Evolutionary conservation across 306 rosid species (phyloP), one percentile per base, ranked within the genome.

Genomic region (Urtica urens): DNA sequence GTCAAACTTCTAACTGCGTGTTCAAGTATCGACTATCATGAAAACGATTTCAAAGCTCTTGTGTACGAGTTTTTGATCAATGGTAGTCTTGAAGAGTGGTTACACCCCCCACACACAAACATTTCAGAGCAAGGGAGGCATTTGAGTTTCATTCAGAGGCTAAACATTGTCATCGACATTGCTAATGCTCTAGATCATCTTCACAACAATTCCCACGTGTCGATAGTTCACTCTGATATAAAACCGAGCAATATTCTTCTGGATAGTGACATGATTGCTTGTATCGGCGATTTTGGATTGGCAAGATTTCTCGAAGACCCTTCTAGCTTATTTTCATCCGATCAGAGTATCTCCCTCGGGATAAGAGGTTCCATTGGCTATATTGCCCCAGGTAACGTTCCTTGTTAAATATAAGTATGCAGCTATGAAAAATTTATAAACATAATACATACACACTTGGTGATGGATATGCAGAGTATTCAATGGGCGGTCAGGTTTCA

Each of bases 271-370:
- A 22, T 53, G 4, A 54, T 57, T 18, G 78, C 73, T 14, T 59
- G 47, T 54, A 55, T 72, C 16, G 68, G 69, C 23, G 76, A 77
- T 61, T 77, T 77, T 45, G 76, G 83, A 10, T 38, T 72, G 46
- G 83, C 72, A 5, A 76, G 25, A 47, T 60, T 68, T 19, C 33
- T 57, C 12, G n/a, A 16, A 35, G n/a, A 16, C 10, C 15, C 20
- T 34, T 34, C 57, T 13, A 7, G 8, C 18, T 15, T 25, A 17
- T 16, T 27, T 49, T 49, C 39, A 8, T 52, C 28, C 23, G 3
- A 19, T 3, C 45, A 21, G 7, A 52, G 12, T 12, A 52, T 6
- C 28, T 53, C 46, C 29, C 0, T 37, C 8, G 47, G 47, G n/a
- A 1, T 53, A 12, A 38, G 33, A 53, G 58, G 58, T 23, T 17